A percentile compares a stretch with the other conserved stretches of the same genome.
Conservation (phyloP, 1,139 yeast genomes). For the Debaryomycetaceae sp. region DNA sequence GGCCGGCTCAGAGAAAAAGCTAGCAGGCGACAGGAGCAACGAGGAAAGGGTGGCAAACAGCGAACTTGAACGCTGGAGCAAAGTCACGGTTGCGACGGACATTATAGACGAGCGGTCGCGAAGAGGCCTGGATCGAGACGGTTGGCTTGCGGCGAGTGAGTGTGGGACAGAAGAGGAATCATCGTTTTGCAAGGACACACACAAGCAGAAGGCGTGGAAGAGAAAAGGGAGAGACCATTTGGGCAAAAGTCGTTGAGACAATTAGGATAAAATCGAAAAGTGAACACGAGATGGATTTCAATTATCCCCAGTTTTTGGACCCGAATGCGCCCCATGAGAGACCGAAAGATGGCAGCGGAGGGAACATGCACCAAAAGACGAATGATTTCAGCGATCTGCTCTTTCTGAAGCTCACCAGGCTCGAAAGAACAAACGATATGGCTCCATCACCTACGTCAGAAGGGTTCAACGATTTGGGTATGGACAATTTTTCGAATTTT, state of each 20-base stretch:
- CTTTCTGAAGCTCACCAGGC: slow-evolving; percentile 1
- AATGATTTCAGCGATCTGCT: slow-evolving; percentile 19
- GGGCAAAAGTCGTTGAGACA: not conserved
- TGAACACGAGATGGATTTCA: slow-evolving; percentile 25
- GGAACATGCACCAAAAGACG: not conserved
- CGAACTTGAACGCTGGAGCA: not conserved
- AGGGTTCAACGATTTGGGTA: not conserved
- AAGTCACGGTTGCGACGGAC: not conserved
- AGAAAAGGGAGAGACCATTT: not conserved
- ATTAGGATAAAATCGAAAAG: slow-evolving; percentile 1
- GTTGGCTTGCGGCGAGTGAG: slow-evolving; percentile 2
- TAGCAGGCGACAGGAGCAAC: not conserved
- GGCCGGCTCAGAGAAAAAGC: not conserved
- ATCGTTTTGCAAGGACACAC: too few species aligned
- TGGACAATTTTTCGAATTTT: slow-evolving; percentile 2
- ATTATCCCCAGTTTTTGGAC: slow-evolving; percentile 37
- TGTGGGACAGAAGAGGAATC: not conserved
- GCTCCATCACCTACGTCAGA: not conserved
- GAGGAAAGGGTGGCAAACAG: not conserved
- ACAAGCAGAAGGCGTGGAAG: not conserved
- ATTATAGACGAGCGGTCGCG: not conserved
- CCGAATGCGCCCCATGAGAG: slow-evolving; percentile 3
- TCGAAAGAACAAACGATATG: not conserved
- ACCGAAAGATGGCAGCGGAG: slow-evolving; percentile 2
- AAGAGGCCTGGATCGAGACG: not conserved